These are phyloP conservation scores for Cenococcum geophilum DNA, from an alignment of 495 filamentous ascomycete species.

Conservation along the genomic window DNA sequence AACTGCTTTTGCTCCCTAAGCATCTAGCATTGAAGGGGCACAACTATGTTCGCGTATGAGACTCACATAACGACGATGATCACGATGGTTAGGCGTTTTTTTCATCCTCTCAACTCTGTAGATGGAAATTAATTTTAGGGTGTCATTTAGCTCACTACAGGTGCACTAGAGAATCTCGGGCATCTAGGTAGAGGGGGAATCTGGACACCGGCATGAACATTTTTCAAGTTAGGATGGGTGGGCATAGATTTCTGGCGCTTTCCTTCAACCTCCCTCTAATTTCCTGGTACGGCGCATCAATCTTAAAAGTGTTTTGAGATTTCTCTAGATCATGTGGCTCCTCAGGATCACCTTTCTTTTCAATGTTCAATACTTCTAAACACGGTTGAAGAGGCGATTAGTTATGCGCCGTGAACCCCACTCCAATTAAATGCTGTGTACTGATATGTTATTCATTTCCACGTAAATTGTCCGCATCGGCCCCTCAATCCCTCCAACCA, in stretches of 20 bases:
- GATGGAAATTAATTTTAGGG: neutral
- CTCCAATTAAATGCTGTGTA: neutral
- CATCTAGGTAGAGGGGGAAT: neutral
- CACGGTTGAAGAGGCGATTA: neutral
- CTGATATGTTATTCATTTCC: neutral
- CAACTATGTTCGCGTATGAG: neutral
- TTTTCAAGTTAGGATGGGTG: neutral
- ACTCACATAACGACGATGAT: neutral
- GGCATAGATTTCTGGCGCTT: neutral
- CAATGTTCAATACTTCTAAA: neutral
- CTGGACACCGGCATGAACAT: neutral
- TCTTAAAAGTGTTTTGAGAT: neutral
- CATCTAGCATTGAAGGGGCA: neutral
- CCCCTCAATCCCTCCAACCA: slow-evolving; percentile 71
- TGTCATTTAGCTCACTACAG: neutral
- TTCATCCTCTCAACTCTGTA: neutral
- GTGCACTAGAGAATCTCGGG: neutral
- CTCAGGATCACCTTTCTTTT: neutral
- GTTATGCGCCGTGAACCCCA: neutral
- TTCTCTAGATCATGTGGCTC: neutral
- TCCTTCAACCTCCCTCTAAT: neutral
- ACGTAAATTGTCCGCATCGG: neutral
- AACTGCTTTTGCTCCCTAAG: neutral
- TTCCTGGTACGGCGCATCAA: neutral
- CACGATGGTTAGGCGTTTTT: neutral